phyloP scores from a whole-genome alignment of 495 filamentous ascomycete genomes.

The Hyphodiscus hymeniophilus region DNA sequence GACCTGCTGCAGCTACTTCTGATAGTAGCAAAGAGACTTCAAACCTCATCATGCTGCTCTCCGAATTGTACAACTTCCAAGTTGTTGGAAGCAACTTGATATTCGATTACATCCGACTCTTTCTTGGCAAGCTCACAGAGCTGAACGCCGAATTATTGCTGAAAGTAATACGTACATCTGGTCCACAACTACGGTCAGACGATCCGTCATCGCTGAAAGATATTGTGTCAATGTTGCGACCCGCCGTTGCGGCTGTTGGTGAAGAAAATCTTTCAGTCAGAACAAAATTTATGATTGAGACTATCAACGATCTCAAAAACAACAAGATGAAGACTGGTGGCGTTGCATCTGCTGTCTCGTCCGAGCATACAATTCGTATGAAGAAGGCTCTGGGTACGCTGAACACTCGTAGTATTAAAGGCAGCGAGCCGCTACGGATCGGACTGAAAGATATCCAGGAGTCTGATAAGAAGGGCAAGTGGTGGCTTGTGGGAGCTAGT shows the following conservation, averaged over 20 bases:
- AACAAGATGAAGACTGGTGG: slow-evolving; percentile 74
- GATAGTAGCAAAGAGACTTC: slow-evolving; percentile 52
- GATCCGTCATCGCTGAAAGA: slow-evolving; percentile 88
- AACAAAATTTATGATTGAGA: slow-evolving; percentile 97
- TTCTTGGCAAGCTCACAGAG: slow-evolving; percentile 69
- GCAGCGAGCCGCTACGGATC: slow-evolving; percentile 74
- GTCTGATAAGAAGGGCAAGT: slow-evolving; percentile 83
- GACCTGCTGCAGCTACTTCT: slow-evolving; percentile 26
- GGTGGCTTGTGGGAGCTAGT: slow-evolving; percentile 95
- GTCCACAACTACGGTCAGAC: slow-evolving; percentile 77
- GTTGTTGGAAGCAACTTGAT: slow-evolving; percentile 73
- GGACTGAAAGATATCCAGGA: slow-evolving; percentile 72
- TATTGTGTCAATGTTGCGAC: slow-evolving; percentile 74
- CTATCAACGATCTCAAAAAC: slow-evolving; percentile 88
- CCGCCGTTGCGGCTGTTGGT: slow-evolving; percentile 54
- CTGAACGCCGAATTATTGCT: slow-evolving; percentile 87
- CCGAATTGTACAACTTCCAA: slow-evolving; percentile 86
- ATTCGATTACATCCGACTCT: slow-evolving; percentile 81
- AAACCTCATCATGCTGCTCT: slow-evolving; percentile 79
- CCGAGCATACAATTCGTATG: slow-evolving; percentile 77
- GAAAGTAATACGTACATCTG: slow-evolving; percentile 71
- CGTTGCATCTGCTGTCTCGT: slow-evolving; percentile 50
- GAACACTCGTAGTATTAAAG: slow-evolving; percentile 57
- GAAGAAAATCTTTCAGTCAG: slow-evolving; percentile 71
- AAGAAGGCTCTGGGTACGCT: slow-evolving; percentile 71